These are phyloP conservation scores for Eucalyptus urophylla DNA, from an alignment of 345 rosid species.

Conservation along the genomic window DNA sequence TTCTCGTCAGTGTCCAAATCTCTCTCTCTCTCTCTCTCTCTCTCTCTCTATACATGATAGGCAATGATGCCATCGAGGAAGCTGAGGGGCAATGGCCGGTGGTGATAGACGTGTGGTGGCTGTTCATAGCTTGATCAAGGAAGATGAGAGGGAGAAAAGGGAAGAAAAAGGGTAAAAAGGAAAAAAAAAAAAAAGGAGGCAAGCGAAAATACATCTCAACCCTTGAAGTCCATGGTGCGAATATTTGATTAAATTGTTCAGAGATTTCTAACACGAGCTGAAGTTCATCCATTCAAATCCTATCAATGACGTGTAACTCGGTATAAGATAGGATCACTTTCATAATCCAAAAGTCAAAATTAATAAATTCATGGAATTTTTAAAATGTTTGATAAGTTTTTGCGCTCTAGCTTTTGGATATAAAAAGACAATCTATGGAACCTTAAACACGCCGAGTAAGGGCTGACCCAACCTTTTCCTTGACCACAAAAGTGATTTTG, in stretches of 20 bases:
- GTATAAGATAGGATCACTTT: not conserved
- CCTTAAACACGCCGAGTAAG: not conserved
- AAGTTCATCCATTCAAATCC: not conserved
- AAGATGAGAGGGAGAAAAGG: not conserved
- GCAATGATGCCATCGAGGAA: not conserved
- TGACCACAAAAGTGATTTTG: not conserved
- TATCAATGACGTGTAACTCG: not conserved
- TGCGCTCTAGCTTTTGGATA: not conserved
- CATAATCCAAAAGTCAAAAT: not conserved
- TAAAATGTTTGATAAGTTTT: not conserved
- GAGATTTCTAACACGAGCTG: not conserved
- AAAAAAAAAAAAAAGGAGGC: fast-evolving
- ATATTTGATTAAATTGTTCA: not conserved
- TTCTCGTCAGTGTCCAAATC: not conserved
- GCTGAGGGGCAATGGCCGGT: not conserved
- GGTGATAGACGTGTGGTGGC: not conserved
- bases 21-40: too few species aligned
- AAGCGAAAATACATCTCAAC: not conserved
- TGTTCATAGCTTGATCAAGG: not conserved
- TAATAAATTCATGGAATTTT: not conserved
- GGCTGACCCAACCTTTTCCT: not conserved
- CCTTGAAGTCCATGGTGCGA: not conserved
- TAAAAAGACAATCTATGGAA: not conserved
- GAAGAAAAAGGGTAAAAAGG: not conserved
- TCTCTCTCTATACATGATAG: not conserved